Percentiles rank a stretch among this genome's conserved stretches.
Conservation (phyloP, 257 asterid genomes). For the Gentiana macrophylla region DNA sequence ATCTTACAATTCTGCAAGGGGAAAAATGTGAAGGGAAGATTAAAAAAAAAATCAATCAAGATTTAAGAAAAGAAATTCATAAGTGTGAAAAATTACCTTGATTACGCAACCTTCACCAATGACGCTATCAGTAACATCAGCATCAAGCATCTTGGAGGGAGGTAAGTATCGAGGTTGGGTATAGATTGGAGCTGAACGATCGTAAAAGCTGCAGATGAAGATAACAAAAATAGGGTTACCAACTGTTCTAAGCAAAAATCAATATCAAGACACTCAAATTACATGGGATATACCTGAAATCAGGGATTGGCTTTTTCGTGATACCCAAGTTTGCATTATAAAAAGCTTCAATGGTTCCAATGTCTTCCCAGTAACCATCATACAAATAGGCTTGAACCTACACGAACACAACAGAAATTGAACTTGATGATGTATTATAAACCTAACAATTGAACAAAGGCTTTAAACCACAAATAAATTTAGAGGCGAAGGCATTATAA, state of each 20-base stretch:
- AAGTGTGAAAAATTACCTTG: slow-evolving; percentile 36
- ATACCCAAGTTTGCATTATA: slow-evolving; percentile 92
- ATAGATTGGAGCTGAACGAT: slow-evolving; percentile 90
- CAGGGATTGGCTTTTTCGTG: slow-evolving; percentile 90
- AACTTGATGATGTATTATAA: no score
- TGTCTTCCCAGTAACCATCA: slow-evolving; percentile 99
- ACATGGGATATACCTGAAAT: slow-evolving; percentile 51
- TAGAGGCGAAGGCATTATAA: slow-evolving; percentile 3
- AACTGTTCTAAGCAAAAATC: neutral
- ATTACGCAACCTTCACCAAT: slow-evolving; percentile 97
- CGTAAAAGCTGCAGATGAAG: slow-evolving; percentile 67
- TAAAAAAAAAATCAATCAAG: no score
- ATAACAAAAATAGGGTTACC: slow-evolving; percentile 9
- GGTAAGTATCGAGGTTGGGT: slow-evolving; percentile 96
- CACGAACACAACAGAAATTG: neutral
- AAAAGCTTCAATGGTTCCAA: slow-evolving; percentile 97
- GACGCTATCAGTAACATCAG: slow-evolving; percentile 92
- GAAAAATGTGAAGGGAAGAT: neutral
- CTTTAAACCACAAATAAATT: no score
- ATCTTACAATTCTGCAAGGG: slow-evolving; percentile 77
- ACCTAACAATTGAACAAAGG: no score
- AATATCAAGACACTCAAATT: neutral
- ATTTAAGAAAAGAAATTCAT: neutral
- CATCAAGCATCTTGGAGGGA: slow-evolving; percentile 97
- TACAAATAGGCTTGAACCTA: slow-evolving; percentile 94